phyloP scores from a whole-genome alignment of 75 land plant species.

The Ceratopteris richardii region DNA sequence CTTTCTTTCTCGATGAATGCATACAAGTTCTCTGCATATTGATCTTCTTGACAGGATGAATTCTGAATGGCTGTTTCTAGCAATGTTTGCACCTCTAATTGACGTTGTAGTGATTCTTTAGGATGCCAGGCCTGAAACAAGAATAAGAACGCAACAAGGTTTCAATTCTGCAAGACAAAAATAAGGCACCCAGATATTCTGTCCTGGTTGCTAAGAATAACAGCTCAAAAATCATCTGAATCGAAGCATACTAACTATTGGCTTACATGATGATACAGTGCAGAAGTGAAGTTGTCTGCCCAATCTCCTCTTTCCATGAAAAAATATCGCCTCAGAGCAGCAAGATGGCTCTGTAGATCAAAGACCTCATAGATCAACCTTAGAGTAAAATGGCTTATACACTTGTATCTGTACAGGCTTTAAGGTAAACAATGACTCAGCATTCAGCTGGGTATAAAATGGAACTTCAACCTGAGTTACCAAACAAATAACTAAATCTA shows the following conservation, averaged over 20 bases:
- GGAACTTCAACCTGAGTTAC: too few relatives aligned
- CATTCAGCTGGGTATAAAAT: too few relatives aligned
- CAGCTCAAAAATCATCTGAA: background rate
- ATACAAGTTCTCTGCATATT: constrained; percentile 28
- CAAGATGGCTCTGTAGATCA: constrained; percentile 62
- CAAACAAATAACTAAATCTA: too few relatives aligned
- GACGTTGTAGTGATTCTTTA: constrained; percentile 35
- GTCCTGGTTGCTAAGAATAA: too few relatives aligned
- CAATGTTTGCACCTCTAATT: constrained; percentile 58
- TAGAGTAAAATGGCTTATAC: constrained; percentile 66
- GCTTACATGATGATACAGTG: constrained; percentile 67
- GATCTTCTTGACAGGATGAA: constrained; percentile 67
- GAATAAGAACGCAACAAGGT: background rate
- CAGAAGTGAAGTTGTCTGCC: constrained; percentile 76
- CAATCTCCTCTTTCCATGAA: constrained; percentile 96
- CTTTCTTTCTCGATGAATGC: constrained; percentile 2
- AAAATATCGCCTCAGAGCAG: constrained; percentile 76
- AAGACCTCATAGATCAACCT: constrained; percentile 77
- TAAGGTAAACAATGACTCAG: constrained; percentile 34
- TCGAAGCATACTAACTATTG: background rate
- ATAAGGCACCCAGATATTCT: too few relatives aligned
- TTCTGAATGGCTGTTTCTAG: constrained; percentile 72
- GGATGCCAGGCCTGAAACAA: constrained; percentile 23
- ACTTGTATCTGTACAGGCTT: constrained; percentile 51
- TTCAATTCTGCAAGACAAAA: too few relatives aligned